Evolutionary conservation across 306 rosid species (phyloP).

Genomic region (Clitoria ternatea): DNA sequence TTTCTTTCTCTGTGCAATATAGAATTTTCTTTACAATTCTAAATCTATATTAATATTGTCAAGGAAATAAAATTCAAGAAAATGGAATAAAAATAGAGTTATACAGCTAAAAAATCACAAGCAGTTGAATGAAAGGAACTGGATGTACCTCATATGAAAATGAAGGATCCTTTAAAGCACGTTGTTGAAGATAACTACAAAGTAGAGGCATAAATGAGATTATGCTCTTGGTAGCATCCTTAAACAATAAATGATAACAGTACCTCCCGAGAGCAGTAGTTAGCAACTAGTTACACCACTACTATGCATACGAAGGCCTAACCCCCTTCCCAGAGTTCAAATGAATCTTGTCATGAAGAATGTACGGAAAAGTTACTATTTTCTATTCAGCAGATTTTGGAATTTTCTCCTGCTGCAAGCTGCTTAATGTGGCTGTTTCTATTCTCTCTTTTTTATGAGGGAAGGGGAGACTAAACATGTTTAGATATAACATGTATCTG

Average conservation of each 20-base stretch:
- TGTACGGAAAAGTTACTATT: neutral
- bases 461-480: conserved; percentile 4
- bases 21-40: neutral
- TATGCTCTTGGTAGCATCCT: conserved; percentile 12
- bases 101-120: neutral
- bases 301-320: neutral
- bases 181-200: conserved; percentile 87
- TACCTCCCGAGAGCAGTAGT: neutral
- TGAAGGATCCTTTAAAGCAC: conserved; percentile 67
- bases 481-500: neutral
- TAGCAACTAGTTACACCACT: neutral
- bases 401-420: neutral
- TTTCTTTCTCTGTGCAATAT: neutral
- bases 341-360: neutral
- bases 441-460: neutral
- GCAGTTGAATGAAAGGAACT: conserved; percentile 5
- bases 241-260: conserved; percentile 14
- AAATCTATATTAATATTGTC: neutral
- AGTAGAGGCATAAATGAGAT: conserved; percentile 16
- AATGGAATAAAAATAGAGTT: neutral
- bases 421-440: neutral
- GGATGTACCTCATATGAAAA: conserved; percentile 84
- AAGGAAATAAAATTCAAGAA: neutral
- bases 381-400: neutral
- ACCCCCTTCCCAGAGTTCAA: too few relatives aligned